Evolutionary conservation across 768 basidiomycete species (phyloP).

Genomic region (Amanita molliuscula): DNA sequence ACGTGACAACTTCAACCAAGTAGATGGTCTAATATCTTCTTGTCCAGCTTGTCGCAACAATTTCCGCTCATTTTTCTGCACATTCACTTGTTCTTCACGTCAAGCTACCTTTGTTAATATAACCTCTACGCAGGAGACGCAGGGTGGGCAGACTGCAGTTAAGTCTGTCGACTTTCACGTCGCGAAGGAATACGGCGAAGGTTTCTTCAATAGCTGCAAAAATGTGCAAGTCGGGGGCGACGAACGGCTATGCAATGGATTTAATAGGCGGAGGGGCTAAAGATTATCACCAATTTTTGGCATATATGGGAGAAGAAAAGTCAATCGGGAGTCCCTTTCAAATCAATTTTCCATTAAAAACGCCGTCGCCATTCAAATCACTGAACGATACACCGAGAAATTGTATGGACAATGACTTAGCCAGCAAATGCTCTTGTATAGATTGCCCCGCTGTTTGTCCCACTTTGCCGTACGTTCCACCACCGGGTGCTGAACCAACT

Average conservation of each 20-base stretch:
- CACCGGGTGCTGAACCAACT: slow-evolving; percentile 46
- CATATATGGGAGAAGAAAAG: slow-evolving; percentile 81
- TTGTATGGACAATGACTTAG: slow-evolving; percentile 69
- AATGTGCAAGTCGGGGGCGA: slow-evolving; percentile 85
- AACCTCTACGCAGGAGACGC: slow-evolving; percentile 64
- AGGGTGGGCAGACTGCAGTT: slow-evolving; percentile 59
- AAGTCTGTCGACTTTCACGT: slow-evolving; percentile 84
- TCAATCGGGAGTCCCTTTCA: slow-evolving; percentile 93
- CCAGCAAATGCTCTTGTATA: slow-evolving; percentile 83
- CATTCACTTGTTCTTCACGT: slow-evolving; percentile 90
- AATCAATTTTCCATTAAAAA: slow-evolving; percentile 69
- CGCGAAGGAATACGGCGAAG: slow-evolving; percentile 53
- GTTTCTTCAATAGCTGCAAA: slow-evolving; percentile 90
- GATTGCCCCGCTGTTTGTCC: slow-evolving; percentile 88
- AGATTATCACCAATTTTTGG: slow-evolving; percentile 65
- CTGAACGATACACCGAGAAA: slow-evolving; percentile 52
- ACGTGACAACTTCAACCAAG: slow-evolving; percentile 63
- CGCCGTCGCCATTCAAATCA: slow-evolving; percentile 34
- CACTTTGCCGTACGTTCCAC: slow-evolving; percentile 58
- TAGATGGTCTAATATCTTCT: slow-evolving; percentile 80
- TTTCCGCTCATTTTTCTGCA: slow-evolving; percentile 91
- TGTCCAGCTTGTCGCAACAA: slow-evolving; percentile 99
- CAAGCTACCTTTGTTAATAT: slow-evolving; percentile 80
- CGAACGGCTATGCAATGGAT: slow-evolving; percentile 96
- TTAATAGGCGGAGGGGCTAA: slow-evolving; percentile 91